These are phyloP conservation scores for Cercospora zeae-maydis DNA, from an alignment of 2,329 filamentous ascomycete genomes.

Conservation along the genomic window DNA sequence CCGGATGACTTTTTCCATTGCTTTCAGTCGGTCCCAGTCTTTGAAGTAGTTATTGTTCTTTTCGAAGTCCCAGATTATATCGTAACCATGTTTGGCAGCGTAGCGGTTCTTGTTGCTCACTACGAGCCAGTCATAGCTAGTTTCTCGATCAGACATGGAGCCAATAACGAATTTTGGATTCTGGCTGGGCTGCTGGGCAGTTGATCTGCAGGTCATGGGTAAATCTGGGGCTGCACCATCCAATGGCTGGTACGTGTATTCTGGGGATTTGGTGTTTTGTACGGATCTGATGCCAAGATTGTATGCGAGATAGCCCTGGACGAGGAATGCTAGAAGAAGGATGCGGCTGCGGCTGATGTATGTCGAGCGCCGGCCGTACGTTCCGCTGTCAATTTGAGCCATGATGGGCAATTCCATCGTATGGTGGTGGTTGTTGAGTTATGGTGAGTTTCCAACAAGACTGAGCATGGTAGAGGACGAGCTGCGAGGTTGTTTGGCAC, in stretches of 20 bases:
- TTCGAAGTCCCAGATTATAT: slow-evolving; percentile 42
- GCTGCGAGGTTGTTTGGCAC: not conserved
- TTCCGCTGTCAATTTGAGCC: not conserved
- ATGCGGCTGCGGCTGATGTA: not conserved
- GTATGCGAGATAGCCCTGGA: not conserved
- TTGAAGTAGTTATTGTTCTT: slow-evolving; percentile 32
- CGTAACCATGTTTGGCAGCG: slow-evolving; percentile 40
- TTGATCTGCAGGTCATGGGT: not conserved
- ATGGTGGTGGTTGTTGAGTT: not conserved
- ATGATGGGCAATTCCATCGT: not conserved
- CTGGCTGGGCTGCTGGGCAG: not conserved
- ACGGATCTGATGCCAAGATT: not conserved
- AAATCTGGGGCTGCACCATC: not conserved
- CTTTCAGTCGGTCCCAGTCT: slow-evolving; percentile 26
- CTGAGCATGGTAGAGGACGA: not conserved
- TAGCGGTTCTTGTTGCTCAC: slow-evolving; percentile 29
- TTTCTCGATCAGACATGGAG: slow-evolving; percentile 12
- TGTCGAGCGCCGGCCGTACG: not conserved
- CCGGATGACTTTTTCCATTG: not conserved
- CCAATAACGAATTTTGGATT: slow-evolving; percentile 13
- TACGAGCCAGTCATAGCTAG: slow-evolving; percentile 16
- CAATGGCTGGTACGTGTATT: not conserved
- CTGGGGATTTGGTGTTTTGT: not conserved
- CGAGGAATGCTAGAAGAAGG: not conserved
- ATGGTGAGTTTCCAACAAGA: not conserved